Conservation (phyloP, 2,329 filamentous ascomycete genomes). For the Xylariaceae sp. region DNA sequence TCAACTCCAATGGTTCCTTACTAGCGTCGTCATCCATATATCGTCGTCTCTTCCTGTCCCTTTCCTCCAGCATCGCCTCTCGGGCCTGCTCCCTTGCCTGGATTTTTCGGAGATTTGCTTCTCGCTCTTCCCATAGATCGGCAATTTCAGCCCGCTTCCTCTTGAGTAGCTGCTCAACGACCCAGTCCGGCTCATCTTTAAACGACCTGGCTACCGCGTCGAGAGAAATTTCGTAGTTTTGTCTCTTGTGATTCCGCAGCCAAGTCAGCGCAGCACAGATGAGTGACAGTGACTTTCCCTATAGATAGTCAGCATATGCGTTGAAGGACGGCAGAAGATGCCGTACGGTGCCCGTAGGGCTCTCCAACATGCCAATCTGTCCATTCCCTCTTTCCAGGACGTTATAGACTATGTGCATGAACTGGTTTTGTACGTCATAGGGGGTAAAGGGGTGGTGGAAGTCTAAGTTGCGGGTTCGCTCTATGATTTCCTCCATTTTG, state of each 20-base stretch:
- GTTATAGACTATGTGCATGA: conserved; percentile 79
- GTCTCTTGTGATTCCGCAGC: conserved; percentile 76
- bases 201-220: conserved; percentile 41
- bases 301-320: conserved; percentile 19
- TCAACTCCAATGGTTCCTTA: conserved; percentile 17
- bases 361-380: conserved; percentile 85
- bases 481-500: conserved; percentile 27
- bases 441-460: conserved; percentile 87
- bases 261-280: conserved; percentile 88
- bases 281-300: conserved; percentile 87
- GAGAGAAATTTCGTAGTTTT: conserved; percentile 50
- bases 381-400: conserved; percentile 67
- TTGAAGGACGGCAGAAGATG: background rate
- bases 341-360: conserved; percentile 72
- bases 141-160: conserved; percentile 64
- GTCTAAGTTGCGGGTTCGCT: conserved; percentile 41
- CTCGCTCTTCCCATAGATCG: conserved; percentile 65
- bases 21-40: conserved; percentile 35
- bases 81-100: conserved; percentile 63
- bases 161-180: conserved; percentile 69
- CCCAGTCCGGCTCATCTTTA: conserved; percentile 77
- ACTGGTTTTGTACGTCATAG: conserved; percentile 81
- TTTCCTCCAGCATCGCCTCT: conserved; percentile 53
- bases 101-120: conserved; percentile 63
- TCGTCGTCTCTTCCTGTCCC: conserved; percentile 45